These are phyloP conservation scores for Dendrocalamus sinicus DNA, from an alignment of 176 grass and related monocot species.

Conservation along the genomic window DNA sequence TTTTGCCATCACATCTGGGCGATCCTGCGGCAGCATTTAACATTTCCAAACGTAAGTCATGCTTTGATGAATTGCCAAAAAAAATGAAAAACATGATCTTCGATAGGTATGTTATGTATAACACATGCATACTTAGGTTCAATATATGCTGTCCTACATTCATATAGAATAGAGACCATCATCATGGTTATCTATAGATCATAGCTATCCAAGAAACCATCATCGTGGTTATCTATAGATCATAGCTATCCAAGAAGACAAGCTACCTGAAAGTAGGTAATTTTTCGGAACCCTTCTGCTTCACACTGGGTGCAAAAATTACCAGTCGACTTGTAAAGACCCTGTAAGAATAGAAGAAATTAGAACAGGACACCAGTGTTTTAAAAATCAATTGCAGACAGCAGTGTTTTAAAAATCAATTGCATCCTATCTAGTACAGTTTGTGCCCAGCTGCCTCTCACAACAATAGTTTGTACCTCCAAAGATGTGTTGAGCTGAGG, in stretches of 20 bases:
- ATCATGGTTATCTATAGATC: conserved; percentile 7
- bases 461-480: conserved; percentile 71
- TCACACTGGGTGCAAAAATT: conserved; percentile 99
- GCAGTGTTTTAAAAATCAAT: neutral
- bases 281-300: conserved; percentile 97
- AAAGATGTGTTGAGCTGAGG: conserved; percentile 97
- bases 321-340: conserved; percentile 86
- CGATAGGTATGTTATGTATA: conserved; percentile 13
- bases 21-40: conserved; percentile 66
- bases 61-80: neutral
- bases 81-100: conserved; percentile 10
- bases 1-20: conserved; percentile 95
- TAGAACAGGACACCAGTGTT: conserved; percentile 17
- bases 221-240: conserved; percentile 4
- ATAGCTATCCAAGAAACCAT: conserved; percentile 18
- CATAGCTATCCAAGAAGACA: conserved; percentile 21
- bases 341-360: conserved; percentile 57
- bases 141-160: conserved; percentile 13
- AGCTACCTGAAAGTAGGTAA: conserved; percentile 94
- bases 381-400: conserved; percentile 5
- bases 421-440: neutral
- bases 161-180: conserved; percentile 18
- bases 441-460: neutral
- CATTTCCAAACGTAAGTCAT: conserved; percentile 42
- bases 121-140: conserved; percentile 5